phyloP scores from a whole-genome alignment of 441 rosid species.

The California macrophylla region DNA sequence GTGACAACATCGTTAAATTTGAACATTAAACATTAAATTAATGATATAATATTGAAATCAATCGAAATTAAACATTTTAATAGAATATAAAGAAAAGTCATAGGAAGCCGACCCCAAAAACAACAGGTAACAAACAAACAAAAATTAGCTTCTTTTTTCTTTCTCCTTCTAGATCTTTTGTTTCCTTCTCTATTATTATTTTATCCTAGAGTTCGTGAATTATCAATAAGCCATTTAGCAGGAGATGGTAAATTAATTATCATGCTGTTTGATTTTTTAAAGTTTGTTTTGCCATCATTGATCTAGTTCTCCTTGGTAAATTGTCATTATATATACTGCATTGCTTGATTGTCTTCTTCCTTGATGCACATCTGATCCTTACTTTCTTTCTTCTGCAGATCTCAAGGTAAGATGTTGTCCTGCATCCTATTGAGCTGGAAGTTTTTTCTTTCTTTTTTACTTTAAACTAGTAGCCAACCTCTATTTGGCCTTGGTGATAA shows the following conservation, averaged over 20 bases:
- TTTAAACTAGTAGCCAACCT: constrained; percentile 10
- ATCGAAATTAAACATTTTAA: too few species aligned
- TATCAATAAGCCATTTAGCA: neutral
- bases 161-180: neutral
- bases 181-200: neutral
- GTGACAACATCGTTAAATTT: too few species aligned
- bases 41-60: too few species aligned
- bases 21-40: too few species aligned
- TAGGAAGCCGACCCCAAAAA: too few species aligned
- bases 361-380: neutral
- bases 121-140: too few species aligned
- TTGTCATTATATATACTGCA: neutral
- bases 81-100: too few species aligned
- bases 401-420: constrained; percentile 42
- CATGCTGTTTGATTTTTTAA: neutral
- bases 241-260: neutral
- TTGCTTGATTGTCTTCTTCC: neutral
- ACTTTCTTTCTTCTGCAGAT: constrained; percentile 31
- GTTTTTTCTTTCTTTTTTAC: constrained; percentile 3
- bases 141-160: neutral
- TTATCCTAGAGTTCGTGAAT: neutral
- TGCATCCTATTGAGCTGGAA: constrained; percentile 16
- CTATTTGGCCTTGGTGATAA: constrained; percentile 14
- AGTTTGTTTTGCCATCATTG: neutral
- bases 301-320: neutral